Evolutionary conservation across 2,329 filamentous ascomycete species (phyloP), one percentile per base, ranked within the genome.

Genomic region (Colletotrichum trifolii): DNA sequence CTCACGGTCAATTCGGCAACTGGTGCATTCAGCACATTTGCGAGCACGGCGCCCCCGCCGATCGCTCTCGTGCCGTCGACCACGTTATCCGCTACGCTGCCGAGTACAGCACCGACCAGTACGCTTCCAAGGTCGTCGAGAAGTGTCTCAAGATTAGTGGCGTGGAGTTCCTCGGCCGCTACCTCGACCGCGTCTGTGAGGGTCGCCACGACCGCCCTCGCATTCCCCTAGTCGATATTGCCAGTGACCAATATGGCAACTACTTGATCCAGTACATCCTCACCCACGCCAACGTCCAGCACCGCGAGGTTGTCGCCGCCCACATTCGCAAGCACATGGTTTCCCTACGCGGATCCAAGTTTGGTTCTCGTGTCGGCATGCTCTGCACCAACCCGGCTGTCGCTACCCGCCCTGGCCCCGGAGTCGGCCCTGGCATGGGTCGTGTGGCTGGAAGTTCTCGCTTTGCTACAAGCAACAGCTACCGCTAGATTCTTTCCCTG

Each of bases 11-110:
- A 76, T 99, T 99, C 75, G 96, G 96, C 60, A 99, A 99, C 77
- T 99, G 96, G 96, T 99, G 96, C 81, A 98, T 99, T 73, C 96
- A 99, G 80, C 96, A 99, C 79, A 94, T 99, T 72, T 99, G 96
- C 79, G 96, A 99, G 78, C 96, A 99, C 75, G 95, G 96, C 54
- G 91, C 91, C 62, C 91, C 94, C 38, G 89, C 91, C 45, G 96
- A 99, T 78, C 94, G 95, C 72, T 95, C 91, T 78, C 91, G 94
- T 70, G 96, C 96, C 48, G 91, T 97, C 73, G 95, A 99, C 71
- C 95, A 98, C 77, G 95, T 99, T 73, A 91, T 99, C 70, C 91
- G 91, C 68, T 97, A 93, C 78, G 93, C 94, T 38, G 92, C 93
- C 13, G 94, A 97, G 79, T 99, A 98, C 80, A 98, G 95, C 79